Conservation (phyloP, 2,329 filamentous ascomycete species). For the Sporothrix pallida region DNA sequence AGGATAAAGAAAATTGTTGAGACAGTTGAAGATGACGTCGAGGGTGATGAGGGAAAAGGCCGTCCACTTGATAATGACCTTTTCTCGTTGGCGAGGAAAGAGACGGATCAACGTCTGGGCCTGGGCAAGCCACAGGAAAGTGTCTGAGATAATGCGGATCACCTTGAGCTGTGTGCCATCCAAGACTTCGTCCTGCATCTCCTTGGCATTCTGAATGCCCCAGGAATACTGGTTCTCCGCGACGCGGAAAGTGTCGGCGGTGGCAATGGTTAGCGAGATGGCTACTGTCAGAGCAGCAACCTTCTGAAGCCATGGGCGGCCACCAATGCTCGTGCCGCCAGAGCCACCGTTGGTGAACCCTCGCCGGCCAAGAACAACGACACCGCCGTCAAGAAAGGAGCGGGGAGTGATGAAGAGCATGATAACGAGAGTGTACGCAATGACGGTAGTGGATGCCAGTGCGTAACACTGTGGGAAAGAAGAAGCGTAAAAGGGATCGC, state of each 20-base stretch:
- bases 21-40: conserved; percentile 86
- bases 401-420: conserved; percentile 95
- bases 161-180: conserved; percentile 85
- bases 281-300: conserved; percentile 74
- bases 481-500: conserved; percentile 91
- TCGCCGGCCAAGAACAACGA: conserved; percentile 78
- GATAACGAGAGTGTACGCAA: conserved; percentile 89
- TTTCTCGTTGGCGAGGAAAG: conserved; percentile 95
- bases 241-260: conserved; percentile 85
- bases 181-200: conserved; percentile 78
- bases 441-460: conserved; percentile 86
- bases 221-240: conserved; percentile 79
- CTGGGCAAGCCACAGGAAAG: conserved; percentile 96
- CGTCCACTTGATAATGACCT: conserved; percentile 98
- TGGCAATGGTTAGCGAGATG: conserved; percentile 91
- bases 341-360: conserved; percentile 85
- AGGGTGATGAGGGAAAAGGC: conserved; percentile 91
- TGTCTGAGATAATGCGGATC: conserved; percentile 90
- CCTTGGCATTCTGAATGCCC: conserved; percentile 79
- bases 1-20: conserved; percentile 79
- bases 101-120: conserved; percentile 95
- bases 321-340: conserved; percentile 82
- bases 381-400: conserved; percentile 86
- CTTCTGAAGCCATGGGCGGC: conserved; percentile 91
- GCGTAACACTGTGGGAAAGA: conserved; percentile 93